phyloP scores from a whole-genome alignment of 164 flowering plant species.

The Euptelea pleiosperma region DNA sequence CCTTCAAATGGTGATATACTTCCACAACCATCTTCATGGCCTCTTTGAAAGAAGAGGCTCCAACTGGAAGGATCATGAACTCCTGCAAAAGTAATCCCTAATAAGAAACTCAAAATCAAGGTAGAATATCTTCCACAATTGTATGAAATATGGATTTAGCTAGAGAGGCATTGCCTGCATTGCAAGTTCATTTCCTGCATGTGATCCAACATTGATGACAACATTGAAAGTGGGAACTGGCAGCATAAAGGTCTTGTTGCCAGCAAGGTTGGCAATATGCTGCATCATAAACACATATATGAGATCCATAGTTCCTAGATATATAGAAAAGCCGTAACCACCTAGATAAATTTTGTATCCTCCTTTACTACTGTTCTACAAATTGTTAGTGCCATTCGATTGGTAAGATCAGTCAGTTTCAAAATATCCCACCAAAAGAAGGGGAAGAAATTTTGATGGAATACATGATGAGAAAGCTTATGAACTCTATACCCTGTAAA shows the following conservation, averaged over 20 bases:
- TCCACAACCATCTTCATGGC: background rate
- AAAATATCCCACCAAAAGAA: background rate
- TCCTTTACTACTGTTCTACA: no score
- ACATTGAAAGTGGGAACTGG: conserved; percentile 96
- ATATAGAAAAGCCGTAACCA: background rate
- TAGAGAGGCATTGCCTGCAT: conserved; percentile 59
- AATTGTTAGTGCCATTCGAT: no score
- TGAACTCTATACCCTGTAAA: conserved; percentile 59
- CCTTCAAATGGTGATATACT: conserved; percentile 16
- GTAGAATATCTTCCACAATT: background rate
- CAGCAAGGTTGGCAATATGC: conserved; percentile 94
- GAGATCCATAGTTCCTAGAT: background rate
- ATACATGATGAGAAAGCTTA: background rate
- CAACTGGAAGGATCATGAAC: conserved; percentile 1
- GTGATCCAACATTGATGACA: conserved; percentile 94
- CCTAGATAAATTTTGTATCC: no score
- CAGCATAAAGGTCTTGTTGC: conserved; percentile 74
- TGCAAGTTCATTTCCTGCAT: conserved; percentile 92
- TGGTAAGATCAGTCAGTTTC: no score
- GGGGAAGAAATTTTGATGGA: background rate
- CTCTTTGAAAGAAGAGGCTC: background rate
- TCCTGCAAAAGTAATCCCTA: background rate
- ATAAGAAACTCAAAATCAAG: conserved; percentile 14
- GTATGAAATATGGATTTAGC: background rate
- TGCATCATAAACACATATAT: conserved; percentile 28